phyloP scores from a whole-genome alignment of 306 rosid genomes.

The Cucumis hystrix region DNA sequence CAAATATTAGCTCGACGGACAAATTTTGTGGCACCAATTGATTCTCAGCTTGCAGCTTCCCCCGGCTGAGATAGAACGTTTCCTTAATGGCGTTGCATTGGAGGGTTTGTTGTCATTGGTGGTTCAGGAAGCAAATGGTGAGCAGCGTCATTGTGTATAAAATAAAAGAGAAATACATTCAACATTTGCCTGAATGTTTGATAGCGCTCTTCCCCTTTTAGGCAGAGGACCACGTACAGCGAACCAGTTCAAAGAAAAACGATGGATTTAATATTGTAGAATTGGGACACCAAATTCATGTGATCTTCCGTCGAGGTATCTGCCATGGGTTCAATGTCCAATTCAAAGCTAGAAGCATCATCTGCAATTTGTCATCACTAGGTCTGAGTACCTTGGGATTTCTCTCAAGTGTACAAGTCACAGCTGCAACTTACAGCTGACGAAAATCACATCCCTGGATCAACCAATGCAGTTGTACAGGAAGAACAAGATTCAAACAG shows the following conservation, averaged over 20 bases:
- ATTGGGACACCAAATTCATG: slow-evolving; percentile 1
- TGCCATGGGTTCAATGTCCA: slow-evolving; percentile 56
- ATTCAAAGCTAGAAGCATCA: slow-evolving; percentile 49
- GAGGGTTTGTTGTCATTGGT: slow-evolving; percentile 63
- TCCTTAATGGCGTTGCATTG: slow-evolving; percentile 37
- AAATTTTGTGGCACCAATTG: slow-evolving; percentile 54
- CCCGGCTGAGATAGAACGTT: slow-evolving; percentile 52
- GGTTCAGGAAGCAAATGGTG: slow-evolving; percentile 99
- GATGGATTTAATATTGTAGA: slow-evolving; percentile 9
- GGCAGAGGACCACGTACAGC: slow-evolving; percentile 83
- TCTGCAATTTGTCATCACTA: slow-evolving; percentile 44
- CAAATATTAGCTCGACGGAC: slow-evolving; percentile 52
- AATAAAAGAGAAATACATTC: slow-evolving; percentile 32
- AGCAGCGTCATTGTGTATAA: slow-evolving; percentile 76
- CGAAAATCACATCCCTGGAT: slow-evolving; percentile 65
- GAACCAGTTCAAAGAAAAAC: background rate
- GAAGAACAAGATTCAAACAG: slow-evolving; percentile 78
- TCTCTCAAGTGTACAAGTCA: slow-evolving; percentile 36
- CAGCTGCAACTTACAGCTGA: slow-evolving; percentile 68
- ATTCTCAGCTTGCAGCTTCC: slow-evolving; percentile 47
- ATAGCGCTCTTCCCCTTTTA: slow-evolving; percentile 21
- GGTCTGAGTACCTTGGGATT: slow-evolving; percentile 41
- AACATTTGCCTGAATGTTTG: background rate
- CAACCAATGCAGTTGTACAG: slow-evolving; percentile 54
- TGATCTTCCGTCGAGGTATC: slow-evolving; percentile 47